Evolutionary conservation across 305 asterid species (phyloP).

Genomic region (Rubia peregrina): DNA sequence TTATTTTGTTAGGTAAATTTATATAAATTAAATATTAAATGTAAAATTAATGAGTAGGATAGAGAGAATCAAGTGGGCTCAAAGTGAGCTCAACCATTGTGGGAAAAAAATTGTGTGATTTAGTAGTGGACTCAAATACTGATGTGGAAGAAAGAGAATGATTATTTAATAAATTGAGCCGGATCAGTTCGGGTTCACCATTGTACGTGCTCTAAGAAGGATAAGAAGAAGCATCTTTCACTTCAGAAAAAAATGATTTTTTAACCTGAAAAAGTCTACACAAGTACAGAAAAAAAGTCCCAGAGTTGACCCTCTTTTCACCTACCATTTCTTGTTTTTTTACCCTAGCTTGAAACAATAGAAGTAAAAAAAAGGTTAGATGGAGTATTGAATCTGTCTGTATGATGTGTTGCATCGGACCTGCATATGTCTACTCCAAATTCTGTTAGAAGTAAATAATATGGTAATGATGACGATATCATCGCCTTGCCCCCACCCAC

Average conservation of each 20-base stretch:
- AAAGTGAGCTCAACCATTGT: too few species aligned
- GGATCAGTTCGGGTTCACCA: too few species aligned
- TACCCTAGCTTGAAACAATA: not conserved
- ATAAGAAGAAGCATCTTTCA: not conserved
- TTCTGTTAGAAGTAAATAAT: slow-evolving; percentile 8
- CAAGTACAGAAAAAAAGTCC: not conserved
- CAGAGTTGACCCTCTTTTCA: not conserved
- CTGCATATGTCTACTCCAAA: slow-evolving; percentile 14
- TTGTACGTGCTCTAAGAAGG: too few species aligned
- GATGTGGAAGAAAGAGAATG: too few species aligned
- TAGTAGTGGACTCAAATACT: too few species aligned
- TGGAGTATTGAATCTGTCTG: slow-evolving; percentile 20
- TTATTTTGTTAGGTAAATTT: too few species aligned
- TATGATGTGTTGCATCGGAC: slow-evolving; percentile 20
- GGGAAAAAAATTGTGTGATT: too few species aligned
- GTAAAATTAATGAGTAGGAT: too few species aligned
- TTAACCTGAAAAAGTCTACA: not conserved
- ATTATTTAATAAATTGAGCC: too few species aligned
- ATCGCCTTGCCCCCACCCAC: slow-evolving; percentile 1
- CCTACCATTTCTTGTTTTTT: not conserved
- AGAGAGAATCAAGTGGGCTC: too few species aligned
- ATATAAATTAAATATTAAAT: too few species aligned
- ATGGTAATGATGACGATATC: slow-evolving; percentile 21
- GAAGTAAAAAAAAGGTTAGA: not conserved
- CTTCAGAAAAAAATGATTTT: not conserved